A percentile compares a stretch with the other conserved stretches of the same genome.
Conservation (phyloP, 495 filamentous ascomycete genomes). For the Pyrenopolyporus hunteri region DNA sequence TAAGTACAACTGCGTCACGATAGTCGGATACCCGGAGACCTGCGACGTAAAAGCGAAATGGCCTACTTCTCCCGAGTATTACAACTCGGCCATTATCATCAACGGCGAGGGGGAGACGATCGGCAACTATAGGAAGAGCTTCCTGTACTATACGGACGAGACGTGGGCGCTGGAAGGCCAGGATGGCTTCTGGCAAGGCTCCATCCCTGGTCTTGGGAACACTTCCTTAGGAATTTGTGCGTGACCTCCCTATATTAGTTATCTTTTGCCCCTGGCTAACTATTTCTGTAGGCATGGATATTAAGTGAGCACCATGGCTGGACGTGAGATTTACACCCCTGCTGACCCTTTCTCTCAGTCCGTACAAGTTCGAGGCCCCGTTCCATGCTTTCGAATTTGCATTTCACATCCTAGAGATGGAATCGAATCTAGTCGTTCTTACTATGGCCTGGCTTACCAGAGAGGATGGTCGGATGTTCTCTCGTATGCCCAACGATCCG, state of each 20-base stretch:
- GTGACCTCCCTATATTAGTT: constrained; percentile 54
- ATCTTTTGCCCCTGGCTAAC: not conserved
- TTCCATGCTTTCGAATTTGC: constrained; percentile 86
- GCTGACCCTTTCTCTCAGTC: constrained; percentile 44
- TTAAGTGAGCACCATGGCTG: constrained; percentile 57
- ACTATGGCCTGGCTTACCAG: constrained; percentile 88
- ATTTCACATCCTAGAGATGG: constrained; percentile 68
- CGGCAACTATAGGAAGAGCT: constrained; percentile 85
- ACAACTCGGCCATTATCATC: constrained; percentile 87
- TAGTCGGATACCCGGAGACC: constrained; percentile 86
- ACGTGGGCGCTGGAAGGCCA: constrained; percentile 84
- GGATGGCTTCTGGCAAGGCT: constrained; percentile 62
- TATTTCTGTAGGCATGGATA: constrained; percentile 62
- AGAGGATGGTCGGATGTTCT: constrained; percentile 54
- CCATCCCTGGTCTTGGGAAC: constrained; percentile 59
- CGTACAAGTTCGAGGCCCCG: constrained; percentile 77
- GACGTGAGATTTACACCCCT: constrained; percentile 7
- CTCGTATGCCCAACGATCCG: constrained; percentile 58
- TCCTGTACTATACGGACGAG: constrained; percentile 91
- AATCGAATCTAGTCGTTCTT: constrained; percentile 75
- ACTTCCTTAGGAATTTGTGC: constrained; percentile 89
- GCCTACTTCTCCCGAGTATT: constrained; percentile 59
- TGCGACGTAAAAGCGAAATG: constrained; percentile 51
- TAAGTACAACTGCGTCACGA: constrained; percentile 78
- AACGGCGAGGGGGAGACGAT: constrained; percentile 71